These are phyloP conservation scores for Hibiscus syriacus DNA, from an alignment of 345 rosid genomes.

Conservation along the genomic window DNA sequence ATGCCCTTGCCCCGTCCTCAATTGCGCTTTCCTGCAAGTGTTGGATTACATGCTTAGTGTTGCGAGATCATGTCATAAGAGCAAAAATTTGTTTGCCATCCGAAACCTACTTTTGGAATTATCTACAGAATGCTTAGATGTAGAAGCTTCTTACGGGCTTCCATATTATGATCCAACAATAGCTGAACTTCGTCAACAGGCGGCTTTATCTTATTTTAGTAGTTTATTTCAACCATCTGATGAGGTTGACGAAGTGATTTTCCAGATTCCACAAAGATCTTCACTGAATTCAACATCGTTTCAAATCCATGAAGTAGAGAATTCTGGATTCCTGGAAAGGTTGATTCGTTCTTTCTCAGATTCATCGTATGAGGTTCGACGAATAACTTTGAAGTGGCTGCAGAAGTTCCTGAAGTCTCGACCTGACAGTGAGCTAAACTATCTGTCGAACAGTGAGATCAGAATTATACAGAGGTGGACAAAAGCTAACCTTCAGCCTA, in stretches of 20 bases:
- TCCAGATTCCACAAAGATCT: constrained; percentile 29
- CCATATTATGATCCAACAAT: constrained; percentile 72
- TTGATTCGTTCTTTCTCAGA: constrained; percentile 55
- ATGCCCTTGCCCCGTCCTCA: constrained; percentile 78
- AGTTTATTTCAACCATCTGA: constrained; percentile 59
- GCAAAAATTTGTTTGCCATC: constrained; percentile 31
- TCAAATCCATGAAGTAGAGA: constrained; percentile 26
- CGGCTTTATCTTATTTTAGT: constrained; percentile 69
- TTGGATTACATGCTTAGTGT: constrained; percentile 74
- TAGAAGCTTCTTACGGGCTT: constrained; percentile 43
- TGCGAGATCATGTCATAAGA: constrained; percentile 36
- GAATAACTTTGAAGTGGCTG: constrained; percentile 82
- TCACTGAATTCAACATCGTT: constrained; percentile 16
- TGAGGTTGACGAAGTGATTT: constrained; percentile 34
- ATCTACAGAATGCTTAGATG: constrained; percentile 59
- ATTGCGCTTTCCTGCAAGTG: constrained; percentile 63
- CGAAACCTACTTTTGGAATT: constrained; percentile 56
- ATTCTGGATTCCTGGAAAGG: constrained; percentile 41
- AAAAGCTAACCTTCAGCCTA: constrained; percentile 48
- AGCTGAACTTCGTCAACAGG: constrained; percentile 75
- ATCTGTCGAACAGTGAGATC: constrained; percentile 27
- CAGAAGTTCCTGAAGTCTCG: constrained; percentile 49
- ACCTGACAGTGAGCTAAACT: constrained; percentile 20
- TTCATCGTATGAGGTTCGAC: constrained; percentile 84
- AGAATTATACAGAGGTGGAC: constrained; percentile 55